Base-by-base conservation (phyloP, 306 rosid genomes). In the Purshia tridentata region DNA sequence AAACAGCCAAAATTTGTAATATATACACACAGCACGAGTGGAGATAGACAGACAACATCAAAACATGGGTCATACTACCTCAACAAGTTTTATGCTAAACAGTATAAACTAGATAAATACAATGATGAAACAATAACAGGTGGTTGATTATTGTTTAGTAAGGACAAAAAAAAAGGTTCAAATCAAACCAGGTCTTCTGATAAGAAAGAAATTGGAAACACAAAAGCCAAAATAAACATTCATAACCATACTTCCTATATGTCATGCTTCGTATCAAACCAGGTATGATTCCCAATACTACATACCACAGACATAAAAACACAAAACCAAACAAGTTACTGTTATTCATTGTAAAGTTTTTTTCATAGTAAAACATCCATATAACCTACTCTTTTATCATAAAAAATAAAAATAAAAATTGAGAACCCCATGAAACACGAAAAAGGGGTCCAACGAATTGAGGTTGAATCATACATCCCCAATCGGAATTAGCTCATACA, bases 21-120 rank as follows among this genome's bases (percentile, higher is more conserved):
- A 9, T 12, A 56, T 22, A 52, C 19, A n/a, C 57, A 52, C 22
- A 52, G 9, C 8, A 52, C 22, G n/a, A 2, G 9, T 52, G 23
- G 23, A 52, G 10, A 7, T 29, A 29, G 23, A 52, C 23, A 52
- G 52, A 3, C 16, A 66, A 96, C 78, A 75, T 90, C 92, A 59
- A 83, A 92, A 41, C 88, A 84, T 12, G 89, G 97, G 78, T 88
- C 89, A 5, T 45, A 76, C 73, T 68, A 87, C 81, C 88, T 92
- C 82, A 73, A 70, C 18, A 45, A 29, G 35, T 29, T 29, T 29
- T 29, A 29, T 29, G 2, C 35, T 29, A 29, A 29, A 29, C 35
- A 29, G 35, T 29, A 2, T 29, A 29, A 29, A 29, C 35, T 29
- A 29, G 35, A 29, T 29, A 29, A 29, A 29, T 29, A 29, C 35